Conservation (phyloP, 1,284 basidiomycete species). For the Leccinum fallax region DNA sequence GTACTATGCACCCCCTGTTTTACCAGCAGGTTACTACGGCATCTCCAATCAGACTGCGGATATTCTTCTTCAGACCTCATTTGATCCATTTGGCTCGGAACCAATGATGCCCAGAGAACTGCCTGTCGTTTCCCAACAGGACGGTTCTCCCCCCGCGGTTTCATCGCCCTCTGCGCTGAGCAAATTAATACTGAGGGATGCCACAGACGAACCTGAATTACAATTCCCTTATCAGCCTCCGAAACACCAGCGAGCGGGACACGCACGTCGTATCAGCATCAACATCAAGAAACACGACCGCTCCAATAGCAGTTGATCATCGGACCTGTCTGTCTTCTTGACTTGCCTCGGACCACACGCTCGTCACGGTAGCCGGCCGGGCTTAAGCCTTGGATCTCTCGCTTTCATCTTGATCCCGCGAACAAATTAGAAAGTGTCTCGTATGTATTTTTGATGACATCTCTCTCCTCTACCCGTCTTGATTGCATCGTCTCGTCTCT, state of each 20-base stretch:
- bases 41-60: slow-evolving; percentile 3
- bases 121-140: slow-evolving; percentile 20
- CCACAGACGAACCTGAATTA: slow-evolving; percentile 1
- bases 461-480: neutral
- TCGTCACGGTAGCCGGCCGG: neutral
- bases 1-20: slow-evolving; percentile 13
- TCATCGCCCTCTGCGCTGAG: slow-evolving; percentile 1
- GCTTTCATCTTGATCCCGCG: neutral
- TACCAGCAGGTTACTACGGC: slow-evolving; percentile 6
- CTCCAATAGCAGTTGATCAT: slow-evolving; percentile 15
- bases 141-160: neutral
- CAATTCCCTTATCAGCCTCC: slow-evolving; percentile 34
- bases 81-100: slow-evolving; percentile 29
- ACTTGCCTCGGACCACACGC: neutral
- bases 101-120: slow-evolving; percentile 15
- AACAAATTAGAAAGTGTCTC: neutral
- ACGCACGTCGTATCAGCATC: slow-evolving; percentile 39
- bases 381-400: neutral
- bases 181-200: neutral
- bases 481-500: neutral
- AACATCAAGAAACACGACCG: slow-evolving; percentile 31
- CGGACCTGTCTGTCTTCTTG: neutral
- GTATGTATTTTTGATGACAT: slow-evolving; percentile 4
- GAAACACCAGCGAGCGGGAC: slow-evolving; percentile 32
- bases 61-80: slow-evolving; percentile 10